Base-by-base conservation (phyloP, 1,139 yeast species). In the Magnusiomyces starmeri region DNA sequence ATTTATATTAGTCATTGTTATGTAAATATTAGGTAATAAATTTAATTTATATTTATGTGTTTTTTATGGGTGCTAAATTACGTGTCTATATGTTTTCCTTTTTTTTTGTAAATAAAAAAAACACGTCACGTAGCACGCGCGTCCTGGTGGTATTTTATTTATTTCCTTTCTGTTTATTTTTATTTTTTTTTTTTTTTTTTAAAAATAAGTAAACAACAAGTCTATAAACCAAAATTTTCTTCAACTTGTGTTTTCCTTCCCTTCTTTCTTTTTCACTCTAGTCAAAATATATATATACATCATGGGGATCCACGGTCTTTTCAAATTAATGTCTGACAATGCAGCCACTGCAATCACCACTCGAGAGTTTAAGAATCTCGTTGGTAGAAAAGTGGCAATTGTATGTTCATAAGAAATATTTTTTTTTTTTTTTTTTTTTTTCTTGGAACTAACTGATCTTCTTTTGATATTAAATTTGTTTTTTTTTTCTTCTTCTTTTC, bases 381-480 rank as follows among this genome's bases (percentile, higher is more conserved):
- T 86, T 63, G 98, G 98, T 1, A 75, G 98, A 48, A 94, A 92
- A 71, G 96, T 92, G 21, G 98, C 98, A 56, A 90, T 92, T 55
- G 86, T 64, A 52, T 52, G 66, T 58, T 22, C 46, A 10, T 16
- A 26, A 25, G 25, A 40, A 29, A 18, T 10, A 10, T n/a, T 4
- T 32, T 32, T 27, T 8, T 9, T 27, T 27, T 27, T 8, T 9
- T 32, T 32, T 32, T n/a, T 14, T 32, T 32, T 32, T 7, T n/a
- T n/a, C n/a, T n/a, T n/a, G n/a, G n/a, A n/a, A n/a, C n/a, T n/a
- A n/a, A n/a, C n/a, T n/a, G n/a, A n/a, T n/a, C n/a, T n/a, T n/a
- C n/a, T n/a, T n/a, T n/a, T n/a, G n/a, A n/a, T n/a, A n/a, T n/a
- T n/a, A n/a, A n/a, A n/a, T n/a, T n/a, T n/a, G n/a, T n/a, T n/a